Evolutionary conservation across 192 early-diverging fungal species (phyloP).

Genomic region (Dissophora globulifera): DNA sequence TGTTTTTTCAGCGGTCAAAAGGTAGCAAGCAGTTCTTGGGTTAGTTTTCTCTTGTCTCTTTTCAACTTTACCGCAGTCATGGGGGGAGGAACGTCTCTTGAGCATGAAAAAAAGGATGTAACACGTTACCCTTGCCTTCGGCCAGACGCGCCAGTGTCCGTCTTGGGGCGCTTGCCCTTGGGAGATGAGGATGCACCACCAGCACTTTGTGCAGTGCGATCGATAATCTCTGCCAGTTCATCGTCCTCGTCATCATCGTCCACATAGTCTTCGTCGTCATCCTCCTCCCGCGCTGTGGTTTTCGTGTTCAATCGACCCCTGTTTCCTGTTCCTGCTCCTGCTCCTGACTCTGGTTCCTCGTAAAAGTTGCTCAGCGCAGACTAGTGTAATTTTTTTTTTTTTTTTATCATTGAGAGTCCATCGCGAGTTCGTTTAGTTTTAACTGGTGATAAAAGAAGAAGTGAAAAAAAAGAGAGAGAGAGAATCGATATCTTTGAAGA

Average conservation of each 20-base stretch:
- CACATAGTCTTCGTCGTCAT: conserved; percentile 56
- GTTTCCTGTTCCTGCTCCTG: neutral
- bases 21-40: no score
- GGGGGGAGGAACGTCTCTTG: conserved; percentile 17
- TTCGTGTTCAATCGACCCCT: neutral
- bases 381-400: conserved; percentile 30
- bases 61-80: no score
- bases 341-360: conserved; percentile 56
- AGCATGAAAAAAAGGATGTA: no score
- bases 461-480: neutral
- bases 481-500: neutral
- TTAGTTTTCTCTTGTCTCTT: no score
- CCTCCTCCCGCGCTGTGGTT: conserved; percentile 22
- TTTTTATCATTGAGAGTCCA: no score
- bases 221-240: conserved; percentile 34
- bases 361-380: conserved; percentile 76
- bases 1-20: no score
- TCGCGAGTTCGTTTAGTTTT: no score
- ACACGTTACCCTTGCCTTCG: conserved; percentile 48
- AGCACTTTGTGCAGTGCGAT: neutral
- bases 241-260: conserved; percentile 55
- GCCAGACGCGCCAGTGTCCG: conserved; percentile 10
- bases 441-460: neutral
- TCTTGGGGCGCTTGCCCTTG: conserved; percentile 29
- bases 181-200: conserved; percentile 6